A percentile compares a stretch with the other conserved stretches of the same genome.
Conservation (phyloP, 768 basidiomycete genomes). For the Cystofilobasidium bisporidii region DNA sequence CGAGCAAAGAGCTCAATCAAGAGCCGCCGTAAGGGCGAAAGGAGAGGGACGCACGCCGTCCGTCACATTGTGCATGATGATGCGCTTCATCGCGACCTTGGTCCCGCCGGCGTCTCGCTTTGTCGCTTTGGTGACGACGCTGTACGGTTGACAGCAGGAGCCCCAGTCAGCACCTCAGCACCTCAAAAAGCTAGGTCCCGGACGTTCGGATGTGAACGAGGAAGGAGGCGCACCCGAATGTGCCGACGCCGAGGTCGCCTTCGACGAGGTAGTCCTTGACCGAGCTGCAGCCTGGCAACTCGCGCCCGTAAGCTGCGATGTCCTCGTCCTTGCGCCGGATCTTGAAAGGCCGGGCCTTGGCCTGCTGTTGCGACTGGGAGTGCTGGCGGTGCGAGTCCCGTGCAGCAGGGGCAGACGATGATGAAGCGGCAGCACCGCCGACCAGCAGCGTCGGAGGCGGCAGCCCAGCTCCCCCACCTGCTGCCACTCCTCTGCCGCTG, state of each 20-base stretch:
- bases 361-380: background rate
- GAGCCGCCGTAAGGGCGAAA: no score
- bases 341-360: slow-evolving; percentile 31
- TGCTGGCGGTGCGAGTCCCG: no score
- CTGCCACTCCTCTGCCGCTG: background rate
- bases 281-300: slow-evolving; percentile 38
- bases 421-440: background rate
- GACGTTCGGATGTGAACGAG: background rate
- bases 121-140: slow-evolving; percentile 83
- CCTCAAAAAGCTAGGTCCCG: no score
- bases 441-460: background rate
- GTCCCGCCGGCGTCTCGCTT: slow-evolving; percentile 51
- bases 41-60: slow-evolving; percentile 58
- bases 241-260: slow-evolving; percentile 89
- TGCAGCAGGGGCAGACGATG: background rate
- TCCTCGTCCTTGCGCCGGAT: slow-evolving; percentile 33
- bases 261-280: slow-evolving; percentile 69
- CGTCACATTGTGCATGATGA: slow-evolving; percentile 91
- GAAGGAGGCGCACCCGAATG: slow-evolving; percentile 66
- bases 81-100: slow-evolving; percentile 78
- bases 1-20: no score
- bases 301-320: slow-evolving; percentile 25
- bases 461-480: background rate
- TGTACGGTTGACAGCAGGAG: no score
- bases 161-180: slow-evolving; percentile 26